Evolutionary conservation across 345 rosid species (phyloP), one percentile per base, ranked within the genome.

Genomic region (Populus deltoides): DNA sequence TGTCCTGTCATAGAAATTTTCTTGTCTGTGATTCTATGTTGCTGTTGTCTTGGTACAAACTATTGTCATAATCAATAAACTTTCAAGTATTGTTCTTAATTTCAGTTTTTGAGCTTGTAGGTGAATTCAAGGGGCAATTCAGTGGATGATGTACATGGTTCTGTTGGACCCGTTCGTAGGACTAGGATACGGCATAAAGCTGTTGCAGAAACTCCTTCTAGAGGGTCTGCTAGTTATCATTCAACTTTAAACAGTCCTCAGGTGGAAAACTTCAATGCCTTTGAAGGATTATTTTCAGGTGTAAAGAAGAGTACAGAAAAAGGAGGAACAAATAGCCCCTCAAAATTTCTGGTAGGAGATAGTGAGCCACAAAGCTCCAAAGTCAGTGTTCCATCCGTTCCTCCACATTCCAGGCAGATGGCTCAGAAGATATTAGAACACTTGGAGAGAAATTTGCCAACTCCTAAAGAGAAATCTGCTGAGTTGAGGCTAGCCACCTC

Each of bases 401-500:
- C 89, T 74, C 66, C 89, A 33, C 94, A 93, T 82, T 90, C 99
- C 76, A 90, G 90, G 82, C 93, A 88, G 91, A 78, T 83, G 65
- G 97, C 97, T 77, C 85, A 87, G 79, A 92, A 84, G 79, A 96
- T 96, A 85, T 63, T 92, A 87, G 98, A 91, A 71, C 90, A 87
- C 76, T 92, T 96, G 76, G 93, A 92, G 45, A 87, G 98, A 82
- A 89, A 85, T 75, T 75, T 82, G 49, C 81, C 88, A 72, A 90
- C 92, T 78, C 97, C 97, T 13, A 91, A 86, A 81, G 86, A 84
- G 17, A 96, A 89, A 81, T 77, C 89, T 72, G 86, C 84, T 16
- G 99, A 96, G 90, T 85, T 96, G 79, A 89, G 85, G 89, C 81
- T 88, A 70, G 92, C 92, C 71, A 82, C 90, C 83, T 86, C 82